Conservation (phyloP, 2,329 filamentous ascomycete species). For the Chaetomium globosum region DNA sequence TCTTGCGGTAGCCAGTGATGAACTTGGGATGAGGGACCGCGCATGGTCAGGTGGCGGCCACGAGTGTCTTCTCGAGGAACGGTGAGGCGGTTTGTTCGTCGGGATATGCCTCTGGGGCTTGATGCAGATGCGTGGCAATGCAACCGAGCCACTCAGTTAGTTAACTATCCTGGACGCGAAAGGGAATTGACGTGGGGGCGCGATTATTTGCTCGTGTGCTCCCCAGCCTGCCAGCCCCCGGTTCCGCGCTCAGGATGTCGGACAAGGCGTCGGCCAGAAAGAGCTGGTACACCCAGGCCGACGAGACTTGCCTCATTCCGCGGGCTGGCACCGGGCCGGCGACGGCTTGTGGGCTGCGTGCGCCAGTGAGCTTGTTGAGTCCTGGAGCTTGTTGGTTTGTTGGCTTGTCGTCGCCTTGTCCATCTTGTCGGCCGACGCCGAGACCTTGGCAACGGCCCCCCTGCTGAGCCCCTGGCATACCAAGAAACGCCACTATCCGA, state of each 20-base stretch:
- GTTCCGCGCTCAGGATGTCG: background rate
- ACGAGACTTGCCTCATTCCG: background rate
- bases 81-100: background rate
- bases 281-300: background rate
- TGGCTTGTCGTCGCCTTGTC: background rate
- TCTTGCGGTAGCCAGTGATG: background rate
- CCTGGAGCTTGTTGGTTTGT: too few species aligned
- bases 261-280: background rate
- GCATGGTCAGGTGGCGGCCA: background rate
- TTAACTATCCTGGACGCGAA: slow-evolving; percentile 8
- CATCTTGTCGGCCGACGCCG: slow-evolving; percentile 27
- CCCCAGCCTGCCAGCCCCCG: background rate
- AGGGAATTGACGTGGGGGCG: slow-evolving; percentile 23
- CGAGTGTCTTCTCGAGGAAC: background rate
- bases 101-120: slow-evolving; percentile 14
- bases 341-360: background rate
- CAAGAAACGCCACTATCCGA: slow-evolving; percentile 28
- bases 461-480: slow-evolving; percentile 34
- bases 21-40: background rate
- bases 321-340: background rate
- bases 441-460: slow-evolving; percentile 36
- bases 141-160: slow-evolving; percentile 25
- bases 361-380: background rate
- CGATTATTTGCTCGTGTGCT: slow-evolving; percentile 20
- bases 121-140: slow-evolving; percentile 27